Evolutionary conservation across 1,139 yeast species (phyloP).

Genomic region (Blastobotrys raffinosifermentans): DNA sequence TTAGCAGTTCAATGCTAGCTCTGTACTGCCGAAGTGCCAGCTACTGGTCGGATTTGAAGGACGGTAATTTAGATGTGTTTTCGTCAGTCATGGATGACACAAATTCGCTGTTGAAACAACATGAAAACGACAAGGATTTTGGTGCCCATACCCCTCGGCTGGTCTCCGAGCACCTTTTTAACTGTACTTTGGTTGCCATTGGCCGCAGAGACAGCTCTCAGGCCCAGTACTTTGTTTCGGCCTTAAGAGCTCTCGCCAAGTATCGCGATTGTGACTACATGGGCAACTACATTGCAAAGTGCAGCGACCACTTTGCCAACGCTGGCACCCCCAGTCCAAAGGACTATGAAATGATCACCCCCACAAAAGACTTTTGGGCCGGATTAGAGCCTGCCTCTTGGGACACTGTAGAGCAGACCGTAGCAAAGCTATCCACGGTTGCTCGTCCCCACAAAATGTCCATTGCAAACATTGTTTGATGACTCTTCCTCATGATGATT

Average conservation of each 20-base stretch:
- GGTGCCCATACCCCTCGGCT: neutral
- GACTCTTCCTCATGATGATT: too few relatives aligned
- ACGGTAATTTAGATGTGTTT: neutral
- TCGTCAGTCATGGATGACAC: neutral
- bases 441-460: constrained; percentile 18
- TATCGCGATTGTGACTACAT: neutral
- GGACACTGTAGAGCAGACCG: neutral
- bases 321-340: neutral
- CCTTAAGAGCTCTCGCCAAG: neutral
- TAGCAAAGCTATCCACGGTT: neutral
- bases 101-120: neutral
- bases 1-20: too few relatives aligned
- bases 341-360: neutral
- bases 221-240: neutral
- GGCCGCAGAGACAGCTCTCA: neutral
- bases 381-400: neutral
- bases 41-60: neutral
- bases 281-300: neutral
- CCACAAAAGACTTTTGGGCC: neutral
- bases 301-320: neutral
- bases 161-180: constrained; percentile 1
- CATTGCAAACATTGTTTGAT: constrained; percentile 21
- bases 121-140: neutral
- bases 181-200: neutral
- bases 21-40: too few relatives aligned